Evolutionary conservation across 2,329 filamentous ascomycete species (phyloP).

Genomic region (Aureobasidium musti): DNA sequence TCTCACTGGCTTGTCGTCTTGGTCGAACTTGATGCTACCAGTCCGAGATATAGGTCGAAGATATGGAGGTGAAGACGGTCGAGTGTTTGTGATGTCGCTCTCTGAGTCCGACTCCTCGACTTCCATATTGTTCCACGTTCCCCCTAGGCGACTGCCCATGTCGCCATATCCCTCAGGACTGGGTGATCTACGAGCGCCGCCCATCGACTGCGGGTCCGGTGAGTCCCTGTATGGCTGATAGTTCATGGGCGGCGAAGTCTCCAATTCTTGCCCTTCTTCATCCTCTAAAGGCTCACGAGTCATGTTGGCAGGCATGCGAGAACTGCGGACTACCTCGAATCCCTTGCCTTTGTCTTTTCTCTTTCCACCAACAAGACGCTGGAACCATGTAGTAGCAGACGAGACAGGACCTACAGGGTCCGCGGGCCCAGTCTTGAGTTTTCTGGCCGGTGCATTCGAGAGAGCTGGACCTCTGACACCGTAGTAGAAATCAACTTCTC

Average conservation of each 20-base stretch:
- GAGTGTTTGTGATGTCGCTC: constrained; percentile 4
- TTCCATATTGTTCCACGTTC: constrained; percentile 30
- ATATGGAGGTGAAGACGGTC: constrained; percentile 24
- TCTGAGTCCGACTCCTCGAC: constrained; percentile 22
- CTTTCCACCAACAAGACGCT: constrained; percentile 75
- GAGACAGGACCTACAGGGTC: constrained; percentile 91
- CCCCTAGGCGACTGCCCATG: constrained; percentile 29
- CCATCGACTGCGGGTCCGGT: constrained; percentile 31
- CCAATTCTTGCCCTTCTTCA: constrained; percentile 40
- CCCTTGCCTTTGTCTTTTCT: constrained; percentile 94
- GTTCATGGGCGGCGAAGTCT: constrained; percentile 40
- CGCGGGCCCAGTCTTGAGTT: constrained; percentile 87
- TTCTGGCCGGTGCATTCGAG: constrained; percentile 70
- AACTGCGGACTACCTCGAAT: constrained; percentile 92
- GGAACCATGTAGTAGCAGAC: constrained; percentile 87
- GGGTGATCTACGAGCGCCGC: constrained; percentile 16
- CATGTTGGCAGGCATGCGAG: constrained; percentile 73
- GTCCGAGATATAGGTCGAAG: constrained; percentile 30
- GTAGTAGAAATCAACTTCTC: constrained; percentile 97
- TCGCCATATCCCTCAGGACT: constrained; percentile 24
- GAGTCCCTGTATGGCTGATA: constrained; percentile 40
- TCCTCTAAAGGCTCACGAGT: constrained; percentile 63
- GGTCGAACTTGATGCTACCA: constrained; percentile 30
- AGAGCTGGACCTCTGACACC: constrained; percentile 85
- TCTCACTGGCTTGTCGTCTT: background rate